Percentiles rank a stretch among this genome's conserved stretches.
These are phyloP conservation scores for Talaromyces sp. DNA, from an alignment of 2,329 filamentous ascomycete species.

Conservation along the genomic window DNA sequence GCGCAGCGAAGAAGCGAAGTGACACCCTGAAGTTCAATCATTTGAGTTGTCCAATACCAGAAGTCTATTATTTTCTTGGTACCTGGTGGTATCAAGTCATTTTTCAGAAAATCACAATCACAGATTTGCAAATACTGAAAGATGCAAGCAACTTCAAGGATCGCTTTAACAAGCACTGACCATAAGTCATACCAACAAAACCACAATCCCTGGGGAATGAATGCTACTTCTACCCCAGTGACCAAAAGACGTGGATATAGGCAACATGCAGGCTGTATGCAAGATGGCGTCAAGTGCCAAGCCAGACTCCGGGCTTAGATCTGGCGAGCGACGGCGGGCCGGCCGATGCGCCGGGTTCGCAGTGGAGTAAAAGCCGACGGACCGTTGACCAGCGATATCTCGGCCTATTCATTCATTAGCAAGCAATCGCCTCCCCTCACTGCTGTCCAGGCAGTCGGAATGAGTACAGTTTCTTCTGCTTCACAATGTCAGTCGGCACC, in stretches of 20 bases:
- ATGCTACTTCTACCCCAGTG: too few relatives aligned
- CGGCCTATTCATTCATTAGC: background rate
- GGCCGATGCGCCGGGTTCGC: slow-evolving; percentile 3
- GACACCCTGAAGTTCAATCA: too few relatives aligned
- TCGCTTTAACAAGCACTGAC: too few relatives aligned
- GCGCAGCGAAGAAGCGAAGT: too few relatives aligned
- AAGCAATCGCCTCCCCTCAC: background rate
- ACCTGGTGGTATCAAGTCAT: too few relatives aligned
- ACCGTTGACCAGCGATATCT: background rate
- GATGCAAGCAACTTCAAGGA: too few relatives aligned
- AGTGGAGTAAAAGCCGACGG: background rate
- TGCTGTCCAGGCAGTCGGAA: slow-evolving; percentile 5
- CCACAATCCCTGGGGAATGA: too few relatives aligned
- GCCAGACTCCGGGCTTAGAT: background rate
- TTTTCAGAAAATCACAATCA: too few relatives aligned
- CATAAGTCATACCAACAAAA: too few relatives aligned
- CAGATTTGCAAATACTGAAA: too few relatives aligned
- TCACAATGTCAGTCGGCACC: slow-evolving; percentile 11
- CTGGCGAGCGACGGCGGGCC: background rate
- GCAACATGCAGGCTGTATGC: background rate
- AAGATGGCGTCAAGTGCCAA: background rate
- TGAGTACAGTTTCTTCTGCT: background rate
- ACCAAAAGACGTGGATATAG: background rate
- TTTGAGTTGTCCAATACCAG: too few relatives aligned
- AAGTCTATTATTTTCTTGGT: too few relatives aligned